Evolutionary conservation across 768 basidiomycete species (phyloP).

Genomic region (Pisolithus microcarpus): DNA sequence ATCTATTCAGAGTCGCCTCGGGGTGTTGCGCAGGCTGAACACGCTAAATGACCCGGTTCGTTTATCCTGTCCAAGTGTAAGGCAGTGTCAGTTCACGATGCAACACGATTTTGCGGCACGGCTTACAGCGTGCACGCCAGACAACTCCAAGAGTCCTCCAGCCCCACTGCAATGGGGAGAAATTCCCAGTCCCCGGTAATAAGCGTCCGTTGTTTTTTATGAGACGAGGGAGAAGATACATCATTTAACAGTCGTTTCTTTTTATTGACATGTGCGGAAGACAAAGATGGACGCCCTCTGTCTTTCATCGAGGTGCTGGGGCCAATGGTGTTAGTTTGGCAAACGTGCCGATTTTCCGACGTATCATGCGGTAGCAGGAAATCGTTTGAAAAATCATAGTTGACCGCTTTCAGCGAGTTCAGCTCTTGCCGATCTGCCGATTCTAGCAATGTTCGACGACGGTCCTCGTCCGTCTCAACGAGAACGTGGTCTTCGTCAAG

Average conservation of each 20-base stretch:
- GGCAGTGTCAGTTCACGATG: conserved; percentile 2
- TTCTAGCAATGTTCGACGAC: conserved; percentile 46
- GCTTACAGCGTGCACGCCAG: conserved; percentile 59
- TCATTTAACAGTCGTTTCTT: neutral
- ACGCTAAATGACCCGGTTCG: conserved; percentile 46
- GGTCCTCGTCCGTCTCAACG: conserved; percentile 37
- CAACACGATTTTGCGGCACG: neutral
- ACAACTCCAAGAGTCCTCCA: conserved; percentile 45
- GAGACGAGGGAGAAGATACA: conserved; percentile 3
- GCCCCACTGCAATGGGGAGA: conserved; percentile 26
- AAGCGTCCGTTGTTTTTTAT: conserved; percentile 15
- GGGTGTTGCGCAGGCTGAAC: conserved; percentile 54
- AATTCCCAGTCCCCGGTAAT: conserved; percentile 16
- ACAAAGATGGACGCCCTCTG: neutral
- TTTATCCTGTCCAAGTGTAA: conserved; percentile 38
- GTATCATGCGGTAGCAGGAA: conserved; percentile 36
- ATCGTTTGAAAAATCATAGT: conserved; percentile 42
- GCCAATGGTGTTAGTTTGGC: too few species aligned
- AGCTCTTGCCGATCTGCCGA: conserved; percentile 40
- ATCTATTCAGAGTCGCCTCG: conserved; percentile 33
- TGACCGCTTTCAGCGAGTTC: conserved; percentile 35
- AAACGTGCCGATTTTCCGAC: neutral
- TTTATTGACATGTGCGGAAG: neutral
- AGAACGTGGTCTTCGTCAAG: conserved; percentile 37
- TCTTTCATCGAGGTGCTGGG: too few species aligned